Base-by-base conservation (phyloP, 1,284 basidiomycete genomes). In the Inonotus hispidus region DNA sequence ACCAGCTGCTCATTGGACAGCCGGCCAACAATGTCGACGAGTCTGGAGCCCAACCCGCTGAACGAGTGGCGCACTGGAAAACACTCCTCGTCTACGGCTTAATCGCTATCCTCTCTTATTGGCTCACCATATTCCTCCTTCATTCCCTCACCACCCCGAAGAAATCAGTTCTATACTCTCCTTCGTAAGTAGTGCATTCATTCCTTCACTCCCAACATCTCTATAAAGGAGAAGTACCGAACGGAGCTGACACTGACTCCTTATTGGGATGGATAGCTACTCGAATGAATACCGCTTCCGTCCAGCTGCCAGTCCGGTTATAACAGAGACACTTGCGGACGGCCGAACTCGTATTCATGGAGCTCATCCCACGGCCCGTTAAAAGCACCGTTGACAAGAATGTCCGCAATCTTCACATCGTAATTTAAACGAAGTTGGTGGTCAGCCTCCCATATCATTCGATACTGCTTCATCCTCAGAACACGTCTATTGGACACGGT, bases 281-380 rank as follows among this genome's bases (percentile, higher is more conserved):
- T 87, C 85, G 35, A 80, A 82, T 62, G 81, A 86, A 54, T 77
- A 77, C 71, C 84, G 83, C 68, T 87, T 76, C 69, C 74, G 85
- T 60, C 85, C 85, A 1, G 85, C 85, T 19, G 85, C 85, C 11
- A 84, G 82, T 63, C 85, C 85, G 16, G 73, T 87, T 53, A 75
- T 88, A 61, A 86, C 83, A 0, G 83, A 87, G 68, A 78, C 72
- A 10, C 68, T 87, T 61, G 80, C 78, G 64, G 83, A 85, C 67
- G 85, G 85, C 0, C 76, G 80, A 21, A 71, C 78, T 25, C 74
- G 79, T 21, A 68, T 88, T 54, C 74, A 83, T 38, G 85, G 85
- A 11, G 84, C 82, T 13, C 38, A 49, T n/a, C 53, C 59, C 29
- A 49, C 46, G 27, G 3, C 11, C 11, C 25, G 4, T 11, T 52